These are phyloP conservation scores for Wickerhamomyces mucosus DNA, from an alignment of 805 yeast genomes.

Conservation along the genomic window DNA sequence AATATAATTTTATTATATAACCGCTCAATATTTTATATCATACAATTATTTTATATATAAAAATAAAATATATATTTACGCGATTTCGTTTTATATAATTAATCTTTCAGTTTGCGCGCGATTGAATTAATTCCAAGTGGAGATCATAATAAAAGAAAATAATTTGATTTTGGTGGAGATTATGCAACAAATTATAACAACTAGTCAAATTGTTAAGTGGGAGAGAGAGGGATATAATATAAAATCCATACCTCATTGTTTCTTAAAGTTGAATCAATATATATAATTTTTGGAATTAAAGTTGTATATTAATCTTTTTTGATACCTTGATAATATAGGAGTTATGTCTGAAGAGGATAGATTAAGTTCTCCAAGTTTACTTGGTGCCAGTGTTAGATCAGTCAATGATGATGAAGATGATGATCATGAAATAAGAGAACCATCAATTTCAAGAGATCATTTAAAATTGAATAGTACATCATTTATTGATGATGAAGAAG, in stretches of 20 bases:
- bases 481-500: slow-evolving; percentile 1
- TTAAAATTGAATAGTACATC: background rate
- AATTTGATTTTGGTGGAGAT: too few species aligned
- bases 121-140: too few species aligned
- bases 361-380: slow-evolving; percentile 11
- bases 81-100: too few species aligned
- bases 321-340: background rate
- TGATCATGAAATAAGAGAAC: slow-evolving; percentile 8
- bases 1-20: too few species aligned
- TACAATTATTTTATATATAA: too few species aligned
- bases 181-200: too few species aligned
- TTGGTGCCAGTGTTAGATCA: slow-evolving; percentile 18
- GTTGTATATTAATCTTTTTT: background rate
- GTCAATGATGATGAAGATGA: slow-evolving; percentile 10
- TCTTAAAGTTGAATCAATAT: background rate
- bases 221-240: background rate
- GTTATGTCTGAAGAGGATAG: background rate
- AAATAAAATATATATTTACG: too few species aligned
- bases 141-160: too few species aligned
- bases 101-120: too few species aligned
- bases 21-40: too few species aligned
- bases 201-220: too few species aligned
- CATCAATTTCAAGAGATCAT: slow-evolving; percentile 8
- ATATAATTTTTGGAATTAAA: background rate
- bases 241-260: background rate